Conservation (phyloP, 768 basidiomycete species). For the Termitomyces sp. region DNA sequence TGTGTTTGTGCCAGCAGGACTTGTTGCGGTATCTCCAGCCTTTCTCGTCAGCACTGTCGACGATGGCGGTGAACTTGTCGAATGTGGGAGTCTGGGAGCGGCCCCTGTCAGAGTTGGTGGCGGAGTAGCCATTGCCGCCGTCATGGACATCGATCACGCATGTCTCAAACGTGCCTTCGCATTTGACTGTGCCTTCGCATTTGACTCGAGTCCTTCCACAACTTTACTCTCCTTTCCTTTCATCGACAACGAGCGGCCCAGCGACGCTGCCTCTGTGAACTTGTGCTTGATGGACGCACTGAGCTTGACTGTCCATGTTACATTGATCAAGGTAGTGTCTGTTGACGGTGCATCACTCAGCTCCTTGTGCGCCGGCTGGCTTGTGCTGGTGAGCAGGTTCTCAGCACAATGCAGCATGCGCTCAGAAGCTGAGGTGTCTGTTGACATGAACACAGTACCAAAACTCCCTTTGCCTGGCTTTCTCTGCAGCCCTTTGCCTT, state of each 20-base stretch:
- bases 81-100: slow-evolving; percentile 3
- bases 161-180: slow-evolving; percentile 2
- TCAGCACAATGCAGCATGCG: slow-evolving; percentile 31
- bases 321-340: slow-evolving; percentile 1
- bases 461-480: no score
- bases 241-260: slow-evolving; percentile 24
- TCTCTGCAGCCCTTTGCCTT: no score
- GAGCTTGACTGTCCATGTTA: slow-evolving; percentile 10
- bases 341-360: slow-evolving; percentile 10
- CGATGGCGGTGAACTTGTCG: neutral
- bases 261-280: slow-evolving; percentile 25
- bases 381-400: slow-evolving; percentile 26
- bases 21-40: neutral
- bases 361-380: no score
- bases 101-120: slow-evolving; percentile 2
- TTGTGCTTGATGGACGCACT: slow-evolving; percentile 29
- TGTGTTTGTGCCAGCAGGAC: neutral
- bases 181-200: no score
- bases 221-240: slow-evolving; percentile 6
- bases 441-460: neutral
- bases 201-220: neutral
- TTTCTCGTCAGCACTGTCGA: neutral
- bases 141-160: slow-evolving; percentile 6
- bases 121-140: slow-evolving; percentile 1
- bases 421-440: slow-evolving; percentile 4